Percentiles rank a stretch among this genome's conserved stretches.
Evolutionary conservation across 2,329 filamentous ascomycete genomes (phyloP).

Genomic region (Ceratocystis colombiana): DNA sequence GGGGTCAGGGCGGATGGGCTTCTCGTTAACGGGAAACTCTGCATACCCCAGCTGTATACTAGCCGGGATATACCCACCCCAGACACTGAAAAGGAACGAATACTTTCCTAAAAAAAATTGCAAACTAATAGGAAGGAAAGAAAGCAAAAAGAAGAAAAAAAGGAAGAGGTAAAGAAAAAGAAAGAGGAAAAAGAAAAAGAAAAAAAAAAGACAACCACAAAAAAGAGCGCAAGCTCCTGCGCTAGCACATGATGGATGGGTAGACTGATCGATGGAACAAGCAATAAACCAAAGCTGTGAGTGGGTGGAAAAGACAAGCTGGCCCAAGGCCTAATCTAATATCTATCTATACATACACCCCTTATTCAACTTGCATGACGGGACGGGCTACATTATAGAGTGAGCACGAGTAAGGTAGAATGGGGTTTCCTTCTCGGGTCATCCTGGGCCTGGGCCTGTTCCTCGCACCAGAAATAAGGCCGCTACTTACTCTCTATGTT

Average conservation of each 20-base stretch:
- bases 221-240: neutral
- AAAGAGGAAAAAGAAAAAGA: neutral
- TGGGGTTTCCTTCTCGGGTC: neutral
- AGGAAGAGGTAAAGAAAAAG: neutral
- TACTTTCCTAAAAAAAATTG: neutral
- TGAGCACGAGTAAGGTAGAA: neutral
- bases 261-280: neutral
- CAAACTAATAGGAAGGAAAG: neutral
- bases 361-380: neutral
- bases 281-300: neutral
- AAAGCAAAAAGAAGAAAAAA: neutral
- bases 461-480: neutral
- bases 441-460: neutral
- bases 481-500: slow-evolving; percentile 1
- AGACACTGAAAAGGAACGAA: slow-evolving; percentile 2
- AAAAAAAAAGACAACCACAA: neutral
- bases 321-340: too few relatives aligned
- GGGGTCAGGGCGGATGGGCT: neutral
- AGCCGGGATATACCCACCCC: slow-evolving; percentile 13
- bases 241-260: neutral
- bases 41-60: slow-evolving; percentile 4
- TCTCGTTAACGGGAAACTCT: neutral
- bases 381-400: neutral
- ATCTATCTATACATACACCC: neutral
- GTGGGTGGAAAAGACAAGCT: too few relatives aligned